phyloP scores from a whole-genome alignment of 768 basidiomycete species.

The Lactifluus volemus region DNA sequence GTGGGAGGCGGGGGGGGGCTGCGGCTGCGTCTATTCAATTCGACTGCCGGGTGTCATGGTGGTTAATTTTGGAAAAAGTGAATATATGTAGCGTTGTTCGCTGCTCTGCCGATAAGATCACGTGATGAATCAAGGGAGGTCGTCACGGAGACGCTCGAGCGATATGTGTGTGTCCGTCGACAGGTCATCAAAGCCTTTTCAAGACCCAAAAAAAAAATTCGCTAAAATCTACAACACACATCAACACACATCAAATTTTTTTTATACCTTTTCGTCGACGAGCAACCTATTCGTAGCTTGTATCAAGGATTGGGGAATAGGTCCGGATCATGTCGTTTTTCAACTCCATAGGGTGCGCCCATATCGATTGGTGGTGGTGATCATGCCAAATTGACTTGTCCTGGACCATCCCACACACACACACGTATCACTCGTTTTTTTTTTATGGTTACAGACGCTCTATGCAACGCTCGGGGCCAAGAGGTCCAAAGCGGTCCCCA shows the following conservation, averaged over 20 bases:
- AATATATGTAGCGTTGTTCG: background rate
- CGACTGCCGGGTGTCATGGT: background rate
- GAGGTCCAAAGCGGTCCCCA: conserved; percentile 60
- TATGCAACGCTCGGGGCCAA: conserved; percentile 59
- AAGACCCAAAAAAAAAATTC: too few species aligned
- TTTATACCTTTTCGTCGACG: background rate
- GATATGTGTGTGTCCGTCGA: too few species aligned
- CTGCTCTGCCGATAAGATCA: background rate
- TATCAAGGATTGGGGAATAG: background rate
- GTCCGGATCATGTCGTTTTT: conserved; percentile 64
- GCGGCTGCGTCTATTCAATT: too few species aligned
- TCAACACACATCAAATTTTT: too few species aligned
- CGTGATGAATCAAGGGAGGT: conserved; percentile 7
- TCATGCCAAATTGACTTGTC: background rate
- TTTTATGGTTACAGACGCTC: conserved; percentile 42
- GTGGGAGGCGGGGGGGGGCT: too few species aligned
- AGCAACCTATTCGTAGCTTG: background rate
- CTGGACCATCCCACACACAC: background rate
- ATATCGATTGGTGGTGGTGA: background rate
- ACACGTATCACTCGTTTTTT: background rate
- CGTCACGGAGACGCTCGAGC: conserved; percentile 12
- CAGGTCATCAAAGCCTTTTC: background rate
- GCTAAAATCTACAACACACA: too few species aligned
- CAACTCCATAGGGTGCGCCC: conserved; percentile 61
- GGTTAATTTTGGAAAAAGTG: too few species aligned